Percentiles rank a stretch among this genome's conserved stretches.
phyloP scores from a whole-genome alignment of 306 rosid species.

The Gastrolobium villosum region DNA sequence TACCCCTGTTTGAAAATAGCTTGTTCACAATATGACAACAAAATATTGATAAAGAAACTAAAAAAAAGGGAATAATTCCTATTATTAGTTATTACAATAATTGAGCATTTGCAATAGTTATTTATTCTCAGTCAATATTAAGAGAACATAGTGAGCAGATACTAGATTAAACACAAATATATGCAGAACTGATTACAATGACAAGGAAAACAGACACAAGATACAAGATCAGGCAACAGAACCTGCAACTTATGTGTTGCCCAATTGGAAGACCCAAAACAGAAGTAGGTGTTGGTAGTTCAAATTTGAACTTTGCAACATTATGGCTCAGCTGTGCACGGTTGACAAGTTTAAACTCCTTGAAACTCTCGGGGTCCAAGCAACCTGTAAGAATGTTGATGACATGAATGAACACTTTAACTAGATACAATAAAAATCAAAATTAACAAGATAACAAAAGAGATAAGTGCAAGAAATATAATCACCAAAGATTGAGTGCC shows the following conservation, averaged over 20 bases:
- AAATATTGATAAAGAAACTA: slow-evolving; percentile 1
- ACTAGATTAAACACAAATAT: slow-evolving; percentile 28
- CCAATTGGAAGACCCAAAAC: slow-evolving; percentile 98
- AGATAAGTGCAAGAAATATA: neutral
- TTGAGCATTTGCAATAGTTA: neutral
- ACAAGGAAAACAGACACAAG: slow-evolving; percentile 15
- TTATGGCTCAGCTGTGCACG: slow-evolving; percentile 91
- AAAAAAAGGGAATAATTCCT: neutral
- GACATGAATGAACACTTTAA: slow-evolving; percentile 40
- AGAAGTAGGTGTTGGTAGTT: slow-evolving; percentile 81
- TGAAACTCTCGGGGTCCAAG: slow-evolving; percentile 84
- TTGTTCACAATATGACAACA: slow-evolving; percentile 19
- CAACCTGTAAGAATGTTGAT: slow-evolving; percentile 53
- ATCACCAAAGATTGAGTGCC: neutral
- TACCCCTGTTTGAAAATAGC: slow-evolving; percentile 76
- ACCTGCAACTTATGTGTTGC: slow-evolving; percentile 99
- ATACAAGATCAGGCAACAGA: slow-evolving; percentile 40
- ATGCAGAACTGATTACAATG: neutral
- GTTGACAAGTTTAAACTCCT: slow-evolving; percentile 81
- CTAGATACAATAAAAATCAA: slow-evolving; percentile 22
- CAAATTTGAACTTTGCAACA: slow-evolving; percentile 93
- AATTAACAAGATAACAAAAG: slow-evolving; percentile 26
- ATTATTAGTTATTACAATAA: neutral
- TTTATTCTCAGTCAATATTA: slow-evolving; percentile 28
- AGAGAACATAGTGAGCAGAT: neutral